Conservation (phyloP, 2,329 filamentous ascomycete species). For the Colletotrichum sp. region DNA sequence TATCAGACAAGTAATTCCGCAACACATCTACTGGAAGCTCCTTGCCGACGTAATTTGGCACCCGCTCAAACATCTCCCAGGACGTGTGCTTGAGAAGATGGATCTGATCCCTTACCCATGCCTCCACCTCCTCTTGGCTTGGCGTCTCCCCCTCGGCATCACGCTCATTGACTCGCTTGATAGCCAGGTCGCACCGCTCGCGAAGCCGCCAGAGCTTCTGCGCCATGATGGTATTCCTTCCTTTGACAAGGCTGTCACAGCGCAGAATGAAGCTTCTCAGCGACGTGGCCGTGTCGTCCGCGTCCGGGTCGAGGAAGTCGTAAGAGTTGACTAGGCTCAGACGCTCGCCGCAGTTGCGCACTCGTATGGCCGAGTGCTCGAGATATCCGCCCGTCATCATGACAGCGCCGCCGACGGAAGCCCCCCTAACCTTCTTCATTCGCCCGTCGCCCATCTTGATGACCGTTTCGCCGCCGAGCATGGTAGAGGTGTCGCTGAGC, state of each 20-base stretch:
- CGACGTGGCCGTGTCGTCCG: not conserved
- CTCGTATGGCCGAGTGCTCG: not conserved
- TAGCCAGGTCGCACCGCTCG: not conserved
- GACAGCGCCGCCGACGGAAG: not conserved
- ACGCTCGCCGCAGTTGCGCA: not conserved
- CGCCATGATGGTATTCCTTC: not conserved
- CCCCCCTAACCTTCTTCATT: not conserved
- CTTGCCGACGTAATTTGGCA: not conserved
- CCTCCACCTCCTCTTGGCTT: not conserved
- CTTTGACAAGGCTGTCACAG: not conserved
- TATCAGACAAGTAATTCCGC: not conserved
- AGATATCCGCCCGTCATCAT: not conserved
- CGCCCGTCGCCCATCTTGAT: not conserved
- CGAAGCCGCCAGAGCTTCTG: not conserved
- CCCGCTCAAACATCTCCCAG: not conserved
- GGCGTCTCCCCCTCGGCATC: not conserved
- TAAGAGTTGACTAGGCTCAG: not conserved
- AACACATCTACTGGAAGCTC: not conserved
- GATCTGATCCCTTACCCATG: not conserved
- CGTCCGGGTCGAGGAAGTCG: not conserved
- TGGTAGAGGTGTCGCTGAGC: not conserved
- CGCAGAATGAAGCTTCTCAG: not conserved
- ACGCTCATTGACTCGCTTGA: not conserved
- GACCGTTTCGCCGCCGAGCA: not conserved
- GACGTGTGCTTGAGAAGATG: not conserved